phyloP scores from a whole-genome alignment of 805 yeast genomes.

The Starmerella geochares region DNA sequence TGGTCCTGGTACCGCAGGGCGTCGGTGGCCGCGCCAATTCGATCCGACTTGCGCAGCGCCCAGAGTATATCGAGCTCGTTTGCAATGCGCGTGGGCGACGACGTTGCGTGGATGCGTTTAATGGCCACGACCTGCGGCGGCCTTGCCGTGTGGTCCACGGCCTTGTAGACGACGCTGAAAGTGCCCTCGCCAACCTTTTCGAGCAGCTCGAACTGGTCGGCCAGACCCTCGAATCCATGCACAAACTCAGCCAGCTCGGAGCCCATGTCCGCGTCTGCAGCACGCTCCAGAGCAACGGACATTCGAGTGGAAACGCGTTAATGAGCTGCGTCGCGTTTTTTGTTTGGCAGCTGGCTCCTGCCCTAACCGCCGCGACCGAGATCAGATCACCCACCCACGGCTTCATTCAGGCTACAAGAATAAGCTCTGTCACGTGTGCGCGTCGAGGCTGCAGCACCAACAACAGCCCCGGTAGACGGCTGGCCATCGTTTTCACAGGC shows the following conservation, averaged over 20 bases:
- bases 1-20: constrained; percentile 83
- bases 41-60: constrained; percentile 37
- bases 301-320: constrained; percentile 1
- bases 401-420: too few species aligned
- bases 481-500: too few species aligned
- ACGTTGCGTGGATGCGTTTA: constrained; percentile 87
- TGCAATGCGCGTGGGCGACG: constrained; percentile 82
- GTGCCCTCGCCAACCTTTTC: constrained; percentile 62
- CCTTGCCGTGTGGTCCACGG: constrained; percentile 37
- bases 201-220: constrained; percentile 40
- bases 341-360: neutral
- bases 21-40: constrained; percentile 82
- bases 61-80: constrained; percentile 70
- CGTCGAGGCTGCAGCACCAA: too few species aligned
- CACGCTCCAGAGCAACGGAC: constrained; percentile 8
- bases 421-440: too few species aligned
- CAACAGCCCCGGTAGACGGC: too few species aligned
- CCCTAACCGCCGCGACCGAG: neutral
- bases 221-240: constrained; percentile 43
- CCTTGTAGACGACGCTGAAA: constrained; percentile 52
- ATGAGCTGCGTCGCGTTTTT: constrained; percentile 1
- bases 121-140: constrained; percentile 52
- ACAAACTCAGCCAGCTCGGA: constrained; percentile 33
- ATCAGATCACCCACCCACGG: neutral
- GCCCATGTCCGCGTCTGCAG: constrained; percentile 22